Percentiles rank a stretch among this genome's conserved stretches.
Conservation (phyloP, 2,329 filamentous ascomycete species). For the Colletotrichum incanum region DNA sequence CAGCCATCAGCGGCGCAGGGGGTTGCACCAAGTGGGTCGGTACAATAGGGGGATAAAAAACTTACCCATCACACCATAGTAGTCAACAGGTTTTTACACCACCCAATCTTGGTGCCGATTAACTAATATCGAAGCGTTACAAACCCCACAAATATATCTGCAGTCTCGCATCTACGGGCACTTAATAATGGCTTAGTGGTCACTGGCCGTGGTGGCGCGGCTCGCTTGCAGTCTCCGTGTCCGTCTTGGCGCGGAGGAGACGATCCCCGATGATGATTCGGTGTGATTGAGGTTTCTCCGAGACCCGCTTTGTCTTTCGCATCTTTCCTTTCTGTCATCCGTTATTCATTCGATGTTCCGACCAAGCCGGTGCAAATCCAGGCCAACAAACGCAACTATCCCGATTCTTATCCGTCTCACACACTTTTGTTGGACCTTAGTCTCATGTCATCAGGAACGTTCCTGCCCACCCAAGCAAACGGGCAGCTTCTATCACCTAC, state of each 20-base stretch:
- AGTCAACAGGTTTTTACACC: not conserved
- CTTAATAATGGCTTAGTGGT: slow-evolving; percentile 33
- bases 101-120: not conserved
- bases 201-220: slow-evolving; percentile 2
- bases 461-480: not conserved
- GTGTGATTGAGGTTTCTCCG: not conserved
- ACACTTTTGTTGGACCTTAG: not conserved
- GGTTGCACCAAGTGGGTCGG: too few species aligned
- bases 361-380: too few species aligned
- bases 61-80: too few species aligned
- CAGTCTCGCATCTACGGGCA: too few species aligned
- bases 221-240: too few species aligned
- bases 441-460: not conserved
- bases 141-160: slow-evolving; percentile 19
- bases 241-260: slow-evolving; percentile 12
- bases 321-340: not conserved
- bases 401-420: not conserved
- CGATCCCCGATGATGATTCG: not conserved
- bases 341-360: not conserved
- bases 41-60: too few species aligned
- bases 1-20: too few species aligned
- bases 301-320: not conserved
- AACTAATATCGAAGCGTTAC: slow-evolving; percentile 6
- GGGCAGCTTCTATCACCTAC: not conserved
- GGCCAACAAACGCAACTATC: too few species aligned